Percentiles rank a stretch among this genome's conserved stretches.
phyloP scores from a whole-genome alignment of 352 stramenopile species.

The Globisporangium mamillatum region DNA sequence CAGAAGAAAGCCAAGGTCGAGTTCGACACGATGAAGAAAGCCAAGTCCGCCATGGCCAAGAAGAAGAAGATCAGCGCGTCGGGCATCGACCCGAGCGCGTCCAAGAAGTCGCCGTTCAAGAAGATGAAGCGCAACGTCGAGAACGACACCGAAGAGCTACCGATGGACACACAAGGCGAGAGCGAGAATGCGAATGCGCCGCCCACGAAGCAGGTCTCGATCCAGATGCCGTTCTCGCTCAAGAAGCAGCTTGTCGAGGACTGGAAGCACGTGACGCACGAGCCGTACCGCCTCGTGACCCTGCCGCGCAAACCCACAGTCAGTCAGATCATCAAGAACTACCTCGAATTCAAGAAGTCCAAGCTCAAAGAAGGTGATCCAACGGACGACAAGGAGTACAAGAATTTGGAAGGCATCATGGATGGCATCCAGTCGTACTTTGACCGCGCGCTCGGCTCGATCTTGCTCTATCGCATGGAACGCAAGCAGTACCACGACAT shows the following conservation, averaged over 20 bases:
- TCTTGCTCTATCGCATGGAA: conserved; percentile 91
- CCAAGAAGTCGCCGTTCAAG: conserved; percentile 74
- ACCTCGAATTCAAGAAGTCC: conserved; percentile 70
- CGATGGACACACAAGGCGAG: conserved; percentile 20
- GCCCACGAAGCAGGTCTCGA: conserved; percentile 44
- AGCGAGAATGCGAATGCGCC: conserved; percentile 10
- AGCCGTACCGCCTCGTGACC: conserved; percentile 73
- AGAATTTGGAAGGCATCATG: conserved; percentile 83
- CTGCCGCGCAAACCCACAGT: conserved; percentile 80
- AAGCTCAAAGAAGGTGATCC: conserved; percentile 56
- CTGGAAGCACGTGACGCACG: conserved; percentile 87
- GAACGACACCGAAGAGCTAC: conserved; percentile 67
- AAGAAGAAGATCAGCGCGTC: conserved; percentile 72
- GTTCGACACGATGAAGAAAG: conserved; percentile 29
- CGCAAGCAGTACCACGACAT: conserved; percentile 87
- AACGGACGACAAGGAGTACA: conserved; percentile 70
- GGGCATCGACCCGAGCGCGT: conserved; percentile 43
- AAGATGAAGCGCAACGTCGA: conserved; percentile 63
- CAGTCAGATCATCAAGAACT: conserved; percentile 77
- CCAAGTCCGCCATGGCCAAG: conserved; percentile 35
- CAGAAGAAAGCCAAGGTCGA: conserved; percentile 47
- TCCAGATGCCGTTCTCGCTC: conserved; percentile 89
- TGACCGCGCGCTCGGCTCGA: conserved; percentile 84
- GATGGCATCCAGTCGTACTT: conserved; percentile 88
- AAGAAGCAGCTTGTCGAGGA: conserved; percentile 92